Evolutionary conservation across 805 yeast genomes (phyloP).

Genomic region (Starmerella vaccinii): DNA sequence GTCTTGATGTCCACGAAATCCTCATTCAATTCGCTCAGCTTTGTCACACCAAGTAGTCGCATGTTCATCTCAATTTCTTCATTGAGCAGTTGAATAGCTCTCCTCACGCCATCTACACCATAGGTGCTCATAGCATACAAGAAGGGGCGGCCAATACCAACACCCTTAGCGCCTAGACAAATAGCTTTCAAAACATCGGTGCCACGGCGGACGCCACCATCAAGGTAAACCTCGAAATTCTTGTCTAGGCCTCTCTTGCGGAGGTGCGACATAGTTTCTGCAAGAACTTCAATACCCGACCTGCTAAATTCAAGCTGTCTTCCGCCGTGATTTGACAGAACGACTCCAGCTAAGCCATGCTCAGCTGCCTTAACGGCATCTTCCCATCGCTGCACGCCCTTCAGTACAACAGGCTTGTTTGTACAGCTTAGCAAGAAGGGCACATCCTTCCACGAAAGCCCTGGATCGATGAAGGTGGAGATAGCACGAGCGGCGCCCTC

Average conservation of each 20-base stretch:
- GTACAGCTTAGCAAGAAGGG: conserved; percentile 9
- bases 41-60: conserved; percentile 67
- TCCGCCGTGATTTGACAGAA: conserved; percentile 83
- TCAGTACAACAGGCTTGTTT: conserved; percentile 41
- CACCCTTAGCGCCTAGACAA: conserved; percentile 66
- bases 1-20: conserved; percentile 49
- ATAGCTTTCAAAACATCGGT: conserved; percentile 69
- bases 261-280: conserved; percentile 51
- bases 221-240: conserved; percentile 54
- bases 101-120: conserved; percentile 62
- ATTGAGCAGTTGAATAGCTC: conserved; percentile 55
- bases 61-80: conserved; percentile 67
- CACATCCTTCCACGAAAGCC: conserved; percentile 3
- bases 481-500: conserved; percentile 84
- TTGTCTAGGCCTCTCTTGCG: conserved; percentile 29
- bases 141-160: conserved; percentile 68
- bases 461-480: conserved; percentile 75
- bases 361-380: conserved; percentile 68
- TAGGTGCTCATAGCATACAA: conserved; percentile 69
- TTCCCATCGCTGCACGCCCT: conserved; percentile 77
- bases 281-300: conserved; percentile 61
- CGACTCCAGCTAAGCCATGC: conserved; percentile 65
- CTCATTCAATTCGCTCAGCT: conserved; percentile 49
- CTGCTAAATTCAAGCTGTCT: conserved; percentile 74
- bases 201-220: conserved; percentile 71